Evolutionary conservation across 1,139 yeast genomes (phyloP), one percentile per base, ranked within the genome.

Genomic region (Kluyveromyces sp.): DNA sequence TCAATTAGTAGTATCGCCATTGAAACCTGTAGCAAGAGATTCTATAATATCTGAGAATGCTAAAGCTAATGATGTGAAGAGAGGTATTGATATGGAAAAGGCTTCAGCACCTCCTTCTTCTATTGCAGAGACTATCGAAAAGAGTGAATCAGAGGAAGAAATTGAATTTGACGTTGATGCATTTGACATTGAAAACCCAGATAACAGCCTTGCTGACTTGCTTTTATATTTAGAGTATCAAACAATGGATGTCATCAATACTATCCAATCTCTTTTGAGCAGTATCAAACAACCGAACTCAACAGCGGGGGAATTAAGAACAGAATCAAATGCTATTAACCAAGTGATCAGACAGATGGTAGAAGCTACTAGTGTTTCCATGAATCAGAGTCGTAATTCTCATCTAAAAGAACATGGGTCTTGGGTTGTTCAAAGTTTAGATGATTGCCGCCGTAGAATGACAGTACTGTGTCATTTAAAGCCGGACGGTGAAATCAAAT

Each of bases 191-290:
- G 84, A 79, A 53, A 87, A 86, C 62, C 95, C 95, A 2, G 96
- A 88, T 58, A 86, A 85, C 62, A 85, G 96, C 0, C 75, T 90
- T 51, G 79, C 88, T 4, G 95, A 89, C 59, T 80, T 92, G 48
- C 78, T 89, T 56, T 75, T 83, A 41, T 92, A 88, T 64, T 73
- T 92, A 59, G 98, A 92, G 63, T 95, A 88, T 65, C 96, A 90
- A 68, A 90, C 97, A 0, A 92, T 86, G 33, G 86, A 85, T 57
- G 97, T 92, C 1, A 92, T 92, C 48, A 79, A 89, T 30, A 85
- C 96, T 0, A 90, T 90, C 56, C 97, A 90, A 61, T 78, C 85
- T 26, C 73, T 92, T 51, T 73, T 92, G 51, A 77, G 81, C 3
- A 81, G 90, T 1, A 84, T 85, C 55, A 83, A 83, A 66, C 78